These are phyloP conservation scores for Setaria viridis DNA, from an alignment of 202 grass and related monocot genomes.

Conservation along the genomic window DNA sequence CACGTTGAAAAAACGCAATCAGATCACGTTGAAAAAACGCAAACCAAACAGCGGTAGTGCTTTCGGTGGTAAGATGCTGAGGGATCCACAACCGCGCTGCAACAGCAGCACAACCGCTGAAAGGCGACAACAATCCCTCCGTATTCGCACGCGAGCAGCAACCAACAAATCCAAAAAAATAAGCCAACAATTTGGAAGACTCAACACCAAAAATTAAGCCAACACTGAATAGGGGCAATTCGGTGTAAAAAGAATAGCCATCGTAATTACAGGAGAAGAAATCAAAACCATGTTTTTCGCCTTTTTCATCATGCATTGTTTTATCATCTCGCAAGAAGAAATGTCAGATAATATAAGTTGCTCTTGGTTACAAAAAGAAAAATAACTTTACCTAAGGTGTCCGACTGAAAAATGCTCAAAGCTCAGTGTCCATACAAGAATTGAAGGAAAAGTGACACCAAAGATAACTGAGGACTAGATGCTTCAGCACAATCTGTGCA, in stretches of 20 bases:
- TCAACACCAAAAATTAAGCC: background rate
- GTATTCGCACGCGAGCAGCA: background rate
- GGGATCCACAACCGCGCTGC: no score
- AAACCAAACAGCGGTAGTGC: no score
- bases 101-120: no score
- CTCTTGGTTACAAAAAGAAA: constrained; percentile 48
- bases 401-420: constrained; percentile 43
- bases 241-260: background rate
- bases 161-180: background rate
- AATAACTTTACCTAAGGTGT: constrained; percentile 44
- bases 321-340: constrained; percentile 39
- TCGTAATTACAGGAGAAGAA: background rate
- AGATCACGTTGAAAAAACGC: no score
- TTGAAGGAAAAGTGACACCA: constrained; percentile 10
- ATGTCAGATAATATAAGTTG: constrained; percentile 29
- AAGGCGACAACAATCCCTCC: background rate
- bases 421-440: constrained; percentile 28
- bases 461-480: background rate
- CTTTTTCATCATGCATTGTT: constrained; percentile 15
- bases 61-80: no score
- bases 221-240: background rate
- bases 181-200: background rate
- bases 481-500: constrained; percentile 22
- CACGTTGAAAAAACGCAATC: no score
- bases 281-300: background rate